Evolutionary conservation across 1,284 basidiomycete species (phyloP).

Genomic region (Malassezia japonica): DNA sequence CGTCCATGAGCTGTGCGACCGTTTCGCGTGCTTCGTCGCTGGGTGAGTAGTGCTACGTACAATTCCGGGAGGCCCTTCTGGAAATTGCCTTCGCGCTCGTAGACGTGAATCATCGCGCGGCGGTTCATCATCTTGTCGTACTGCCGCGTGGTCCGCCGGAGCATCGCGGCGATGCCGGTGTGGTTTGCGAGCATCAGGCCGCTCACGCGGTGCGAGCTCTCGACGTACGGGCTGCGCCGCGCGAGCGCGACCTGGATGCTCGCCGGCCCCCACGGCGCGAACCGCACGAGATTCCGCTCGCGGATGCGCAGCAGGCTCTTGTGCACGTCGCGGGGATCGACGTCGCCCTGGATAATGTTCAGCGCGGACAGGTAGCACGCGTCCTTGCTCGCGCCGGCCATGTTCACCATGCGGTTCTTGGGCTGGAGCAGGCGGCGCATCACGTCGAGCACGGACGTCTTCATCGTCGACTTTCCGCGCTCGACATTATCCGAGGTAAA

Average conservation of each 20-base stretch:
- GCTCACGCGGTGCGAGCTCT: constrained; percentile 78
- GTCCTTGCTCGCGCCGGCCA: constrained; percentile 50
- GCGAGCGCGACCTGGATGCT: constrained; percentile 95
- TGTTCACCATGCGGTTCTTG: constrained; percentile 98
- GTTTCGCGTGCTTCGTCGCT: constrained; percentile 45
- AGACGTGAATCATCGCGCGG: constrained; percentile 93
- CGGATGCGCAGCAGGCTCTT: constrained; percentile 92
- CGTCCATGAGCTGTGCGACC: constrained; percentile 40
- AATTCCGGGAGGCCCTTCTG: constrained; percentile 33
- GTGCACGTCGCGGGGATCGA: constrained; percentile 96
- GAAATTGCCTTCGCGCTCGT: constrained; percentile 74
- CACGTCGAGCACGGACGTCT: constrained; percentile 67
- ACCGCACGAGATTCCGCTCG: constrained; percentile 89
- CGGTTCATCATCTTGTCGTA: constrained; percentile 78
- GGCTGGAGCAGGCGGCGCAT: constrained; percentile 96
- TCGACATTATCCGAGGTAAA: constrained; percentile 71
- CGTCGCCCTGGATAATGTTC: constrained; percentile 94
- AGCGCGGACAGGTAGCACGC: constrained; percentile 80
- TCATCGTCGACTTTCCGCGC: constrained; percentile 46
- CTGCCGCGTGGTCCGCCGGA: constrained; percentile 91
- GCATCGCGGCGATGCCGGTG: constrained; percentile 73
- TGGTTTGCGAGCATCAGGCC: constrained; percentile 98
- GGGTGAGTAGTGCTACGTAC: constrained; percentile 2
- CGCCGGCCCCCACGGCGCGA: constrained; percentile 98
- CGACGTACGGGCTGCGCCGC: constrained; percentile 76